Evolutionary conservation across 2,329 filamentous ascomycete species (phyloP), one percentile per base, ranked within the genome.

Genomic region (Cercospora canescens): DNA sequence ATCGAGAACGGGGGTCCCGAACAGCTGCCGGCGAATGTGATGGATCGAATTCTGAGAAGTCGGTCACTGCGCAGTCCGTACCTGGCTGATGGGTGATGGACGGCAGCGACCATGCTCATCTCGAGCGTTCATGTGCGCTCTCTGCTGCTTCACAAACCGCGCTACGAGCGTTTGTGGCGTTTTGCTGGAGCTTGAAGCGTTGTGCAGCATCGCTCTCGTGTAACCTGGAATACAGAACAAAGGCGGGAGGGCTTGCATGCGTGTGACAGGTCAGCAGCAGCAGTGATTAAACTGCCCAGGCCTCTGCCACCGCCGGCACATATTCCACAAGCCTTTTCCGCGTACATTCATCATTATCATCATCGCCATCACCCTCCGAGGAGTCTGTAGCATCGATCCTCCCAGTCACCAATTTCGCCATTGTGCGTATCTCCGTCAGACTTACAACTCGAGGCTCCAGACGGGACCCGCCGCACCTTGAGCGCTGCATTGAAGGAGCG

Each of bases 181-280:
- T 61, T 67, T 30, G 34, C 60, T 24, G 41, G 59, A 64, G 65
- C 65, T 67, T 62, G 26, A 61, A 57, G 26, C 61, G 63, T 41
- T 56, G 60, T 61, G 65, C 65, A 61, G 56, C 58, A 65, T 30
- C 62, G 32, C 28, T 34, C 32, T 35, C 21, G 52, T 56, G 52
- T 35, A 56, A 56, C 52, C 2, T 34, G 52, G n/a, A 41, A 12
- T 8, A 62, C 48, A 63, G 69, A 72, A 74, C 72, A 73, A 74
- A 74, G 72, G 65, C 72, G 73, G 72, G 62, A 60, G 65, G 72
- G 72, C 74, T 75, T 74, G 74, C 74, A 75, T 69, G 67, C 67
- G 67, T 72, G 69, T 68, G 67, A 71, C 70, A 71, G 65, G 67
- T 72, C 52, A 56, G 28, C 52, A 35, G 28, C 62, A 61, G 64